Evolutionary conservation across 192 early-diverging fungal species (phyloP).

Genomic region (Kickxella alabastrina): DNA sequence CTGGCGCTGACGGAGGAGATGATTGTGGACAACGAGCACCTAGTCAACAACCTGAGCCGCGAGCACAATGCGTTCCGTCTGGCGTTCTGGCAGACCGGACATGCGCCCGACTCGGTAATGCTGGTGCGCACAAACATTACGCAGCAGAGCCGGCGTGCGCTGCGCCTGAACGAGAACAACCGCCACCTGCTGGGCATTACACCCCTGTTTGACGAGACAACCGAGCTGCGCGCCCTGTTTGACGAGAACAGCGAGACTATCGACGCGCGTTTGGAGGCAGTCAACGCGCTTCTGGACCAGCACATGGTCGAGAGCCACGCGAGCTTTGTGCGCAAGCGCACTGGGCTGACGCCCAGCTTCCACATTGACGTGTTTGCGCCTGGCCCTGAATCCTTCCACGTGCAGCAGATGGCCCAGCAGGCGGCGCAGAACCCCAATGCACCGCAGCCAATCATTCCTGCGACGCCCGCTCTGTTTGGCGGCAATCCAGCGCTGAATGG

Average conservation of each 20-base stretch:
- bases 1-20: slow-evolving; percentile 54
- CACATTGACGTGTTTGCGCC: slow-evolving; percentile 53
- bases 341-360: slow-evolving; percentile 44
- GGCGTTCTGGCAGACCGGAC: slow-evolving; percentile 35
- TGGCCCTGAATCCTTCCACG: slow-evolving; percentile 41
- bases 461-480: slow-evolving; percentile 16
- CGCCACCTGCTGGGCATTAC: slow-evolving; percentile 53
- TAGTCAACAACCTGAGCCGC: slow-evolving; percentile 40
- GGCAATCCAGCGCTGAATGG: slow-evolving; percentile 12
- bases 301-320: slow-evolving; percentile 51
- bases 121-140: slow-evolving; percentile 16
- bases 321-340: slow-evolving; percentile 53
- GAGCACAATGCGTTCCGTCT: slow-evolving; percentile 31
- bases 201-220: slow-evolving; percentile 48
- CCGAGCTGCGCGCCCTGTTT: slow-evolving; percentile 53
- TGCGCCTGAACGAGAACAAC: slow-evolving; percentile 22
- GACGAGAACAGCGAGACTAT: slow-evolving; percentile 56
- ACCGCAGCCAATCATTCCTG: slow-evolving; percentile 1
- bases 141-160: slow-evolving; percentile 12
- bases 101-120: slow-evolving; percentile 5
- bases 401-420: slow-evolving; percentile 7
- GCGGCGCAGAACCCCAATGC: not conserved
- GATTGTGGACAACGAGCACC: slow-evolving; percentile 31
- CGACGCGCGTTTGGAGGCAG: slow-evolving; percentile 31
- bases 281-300: slow-evolving; percentile 39